Conservation (phyloP, 768 basidiomycete genomes). For the Auricularia cornea region DNA sequence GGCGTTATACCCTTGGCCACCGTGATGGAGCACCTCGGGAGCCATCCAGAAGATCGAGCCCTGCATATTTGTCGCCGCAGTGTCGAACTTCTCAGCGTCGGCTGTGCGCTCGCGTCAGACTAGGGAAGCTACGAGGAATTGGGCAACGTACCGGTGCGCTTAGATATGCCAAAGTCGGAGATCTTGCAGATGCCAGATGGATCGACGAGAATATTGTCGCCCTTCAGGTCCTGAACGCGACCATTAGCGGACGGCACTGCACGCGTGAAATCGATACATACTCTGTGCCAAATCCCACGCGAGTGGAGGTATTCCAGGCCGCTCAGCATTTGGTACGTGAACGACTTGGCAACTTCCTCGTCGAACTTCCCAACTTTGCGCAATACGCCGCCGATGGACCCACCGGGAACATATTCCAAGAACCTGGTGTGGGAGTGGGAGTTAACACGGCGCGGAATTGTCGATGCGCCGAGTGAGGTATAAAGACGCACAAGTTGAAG, state of each 20-base stretch:
- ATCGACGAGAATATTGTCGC: slow-evolving; percentile 44
- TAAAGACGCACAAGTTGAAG: slow-evolving; percentile 74
- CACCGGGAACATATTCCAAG: slow-evolving; percentile 44
- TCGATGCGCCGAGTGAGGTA: no score
- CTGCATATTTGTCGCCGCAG: slow-evolving; percentile 36
- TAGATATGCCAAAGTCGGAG: slow-evolving; percentile 42
- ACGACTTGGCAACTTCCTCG: slow-evolving; percentile 35
- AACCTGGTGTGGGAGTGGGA: slow-evolving; percentile 22
- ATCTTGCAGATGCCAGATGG: slow-evolving; percentile 40
- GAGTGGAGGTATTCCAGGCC: slow-evolving; percentile 39
- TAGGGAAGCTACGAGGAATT: not conserved
- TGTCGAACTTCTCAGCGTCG: slow-evolving; percentile 31
- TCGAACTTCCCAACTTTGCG: slow-evolving; percentile 35
- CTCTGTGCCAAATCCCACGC: slow-evolving; percentile 35
- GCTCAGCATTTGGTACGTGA: slow-evolving; percentile 38
- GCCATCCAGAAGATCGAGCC: slow-evolving; percentile 45
- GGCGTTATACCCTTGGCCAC: slow-evolving; percentile 31
- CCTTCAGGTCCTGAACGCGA: slow-evolving; percentile 34
- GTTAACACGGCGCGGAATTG: no score
- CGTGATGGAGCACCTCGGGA: slow-evolving; percentile 28
- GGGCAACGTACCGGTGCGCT: slow-evolving; percentile 25
- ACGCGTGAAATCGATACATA: slow-evolving; percentile 10
- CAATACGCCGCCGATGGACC: slow-evolving; percentile 36
- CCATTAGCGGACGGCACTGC: not conserved
- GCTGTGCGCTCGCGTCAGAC: slow-evolving; percentile 12